Evolutionary conservation across 2,329 filamentous ascomycete genomes (phyloP).

Genomic region (Alternaria brassicicola): DNA sequence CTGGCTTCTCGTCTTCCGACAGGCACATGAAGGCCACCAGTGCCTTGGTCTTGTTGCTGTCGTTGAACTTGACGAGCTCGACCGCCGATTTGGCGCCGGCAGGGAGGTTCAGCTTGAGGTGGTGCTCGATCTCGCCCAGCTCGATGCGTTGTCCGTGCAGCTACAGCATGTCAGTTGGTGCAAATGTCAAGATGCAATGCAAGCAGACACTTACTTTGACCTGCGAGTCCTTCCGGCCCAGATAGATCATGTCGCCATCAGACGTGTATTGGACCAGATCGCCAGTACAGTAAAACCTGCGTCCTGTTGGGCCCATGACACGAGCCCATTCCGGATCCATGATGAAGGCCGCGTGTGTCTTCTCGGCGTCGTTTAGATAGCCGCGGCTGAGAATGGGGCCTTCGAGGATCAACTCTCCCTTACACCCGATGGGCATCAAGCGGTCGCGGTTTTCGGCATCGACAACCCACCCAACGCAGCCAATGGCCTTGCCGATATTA

Average conservation of each 20-base stretch:
- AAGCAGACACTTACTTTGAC: conserved; percentile 35
- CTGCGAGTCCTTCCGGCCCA: conserved; percentile 45
- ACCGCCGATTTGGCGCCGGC: conserved; percentile 50
- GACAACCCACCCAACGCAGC: conserved; percentile 43
- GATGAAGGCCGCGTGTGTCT: conserved; percentile 41
- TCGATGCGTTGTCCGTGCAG: conserved; percentile 55
- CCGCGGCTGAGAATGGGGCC: conserved; percentile 44
- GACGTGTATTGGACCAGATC: conserved; percentile 44
- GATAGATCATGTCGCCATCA: conserved; percentile 44
- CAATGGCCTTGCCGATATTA: conserved; percentile 41
- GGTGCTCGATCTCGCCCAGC: conserved; percentile 55
- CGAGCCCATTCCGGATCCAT: conserved; percentile 37
- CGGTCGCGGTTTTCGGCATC: conserved; percentile 40
- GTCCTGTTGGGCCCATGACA: conserved; percentile 18
- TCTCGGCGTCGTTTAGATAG: conserved; percentile 42
- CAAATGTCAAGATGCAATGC: conserved; percentile 9
- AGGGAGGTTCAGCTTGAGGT: conserved; percentile 48
- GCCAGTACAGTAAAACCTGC: conserved; percentile 43
- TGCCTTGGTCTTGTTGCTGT: conserved; percentile 33
- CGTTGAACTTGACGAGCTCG: conserved; percentile 47
- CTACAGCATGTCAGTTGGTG: conserved; percentile 40
- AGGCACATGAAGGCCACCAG: conserved; percentile 41
- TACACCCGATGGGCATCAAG: conserved; percentile 42
- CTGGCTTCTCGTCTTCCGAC: conserved; percentile 32
- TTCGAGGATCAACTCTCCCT: conserved; percentile 45